phyloP scores from a whole-genome alignment of 371 early-diverging fungal species.

The Mucor lusitanicus region DNA sequence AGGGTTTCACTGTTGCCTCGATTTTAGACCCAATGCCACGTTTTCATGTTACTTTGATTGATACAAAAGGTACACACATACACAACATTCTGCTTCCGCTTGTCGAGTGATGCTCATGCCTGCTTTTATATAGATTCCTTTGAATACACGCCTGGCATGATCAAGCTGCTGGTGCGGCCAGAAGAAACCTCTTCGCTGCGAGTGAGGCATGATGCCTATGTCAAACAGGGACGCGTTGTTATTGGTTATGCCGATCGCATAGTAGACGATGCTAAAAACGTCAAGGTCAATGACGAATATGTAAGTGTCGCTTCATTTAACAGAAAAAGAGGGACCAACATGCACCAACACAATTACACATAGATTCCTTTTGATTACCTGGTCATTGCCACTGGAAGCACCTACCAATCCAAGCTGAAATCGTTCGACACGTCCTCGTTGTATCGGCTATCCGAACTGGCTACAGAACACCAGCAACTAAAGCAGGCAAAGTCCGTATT shows the following conservation, averaged over 20 bases:
- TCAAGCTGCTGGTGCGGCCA: constrained; percentile 37
- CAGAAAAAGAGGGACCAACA: too few relatives aligned
- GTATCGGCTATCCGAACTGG: constrained; percentile 31
- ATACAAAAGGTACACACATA: constrained; percentile 37
- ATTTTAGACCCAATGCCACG: constrained; percentile 44
- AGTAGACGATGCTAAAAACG: constrained; percentile 19
- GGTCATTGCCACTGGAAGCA: constrained; percentile 69
- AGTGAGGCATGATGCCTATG: constrained; percentile 41
- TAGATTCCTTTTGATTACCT: constrained; percentile 61
- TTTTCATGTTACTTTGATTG: constrained; percentile 43
- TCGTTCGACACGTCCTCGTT: constrained; percentile 38
- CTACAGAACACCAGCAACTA: constrained; percentile 50
- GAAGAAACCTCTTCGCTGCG: constrained; percentile 34
- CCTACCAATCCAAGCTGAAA: constrained; percentile 51
- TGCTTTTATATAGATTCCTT: constrained; percentile 28
- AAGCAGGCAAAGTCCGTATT: constrained; percentile 55
- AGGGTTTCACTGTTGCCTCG: constrained; percentile 46
- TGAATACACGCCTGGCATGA: constrained; percentile 42
- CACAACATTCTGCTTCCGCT: neutral
- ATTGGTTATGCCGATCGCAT: constrained; percentile 41
- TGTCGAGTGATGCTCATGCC: neutral
- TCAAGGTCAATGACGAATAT: constrained; percentile 32
- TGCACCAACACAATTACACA: neutral
- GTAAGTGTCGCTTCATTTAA: constrained; percentile 13
- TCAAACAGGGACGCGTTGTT: constrained; percentile 36